Conservation (phyloP, 768 basidiomycete species). For the Epithele typhae region DNA sequence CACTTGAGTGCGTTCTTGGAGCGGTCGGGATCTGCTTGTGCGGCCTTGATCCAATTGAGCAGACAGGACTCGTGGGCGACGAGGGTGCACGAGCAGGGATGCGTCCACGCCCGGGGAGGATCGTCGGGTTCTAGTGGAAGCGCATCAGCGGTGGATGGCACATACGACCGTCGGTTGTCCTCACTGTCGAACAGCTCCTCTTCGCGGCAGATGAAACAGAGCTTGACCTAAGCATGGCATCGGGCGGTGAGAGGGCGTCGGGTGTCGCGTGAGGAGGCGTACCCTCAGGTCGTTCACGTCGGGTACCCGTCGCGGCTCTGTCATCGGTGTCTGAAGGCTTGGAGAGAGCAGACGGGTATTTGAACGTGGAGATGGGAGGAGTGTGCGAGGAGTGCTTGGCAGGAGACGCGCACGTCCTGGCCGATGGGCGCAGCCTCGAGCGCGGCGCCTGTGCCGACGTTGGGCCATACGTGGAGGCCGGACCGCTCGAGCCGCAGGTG, state of each 20-base stretch:
- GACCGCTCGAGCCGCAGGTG: no score
- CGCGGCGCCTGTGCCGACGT: no score
- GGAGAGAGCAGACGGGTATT: no score
- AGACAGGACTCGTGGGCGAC: constrained; percentile 79
- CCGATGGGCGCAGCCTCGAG: no score
- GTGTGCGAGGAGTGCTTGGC: no score
- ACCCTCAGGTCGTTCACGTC: constrained; percentile 31
- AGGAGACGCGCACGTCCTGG: no score
- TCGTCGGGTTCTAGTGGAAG: constrained; percentile 43
- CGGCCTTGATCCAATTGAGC: constrained; percentile 72
- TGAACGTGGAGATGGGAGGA: no score
- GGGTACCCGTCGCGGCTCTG: constrained; percentile 17
- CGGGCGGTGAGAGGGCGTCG: neutral
- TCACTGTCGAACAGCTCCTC: constrained; percentile 53
- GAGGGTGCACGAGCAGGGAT: constrained; percentile 78
- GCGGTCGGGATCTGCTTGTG: constrained; percentile 52
- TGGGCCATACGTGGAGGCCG: no score
- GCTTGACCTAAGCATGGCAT: constrained; percentile 49
- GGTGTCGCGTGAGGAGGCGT: neutral
- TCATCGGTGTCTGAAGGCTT: no score
- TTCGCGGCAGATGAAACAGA: constrained; percentile 79
- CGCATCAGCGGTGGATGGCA: no score
- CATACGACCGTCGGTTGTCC: no score
- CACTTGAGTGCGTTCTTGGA: constrained; percentile 69
- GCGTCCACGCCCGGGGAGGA: constrained; percentile 62